Percentiles rank a stretch among this genome's conserved stretches.
These are phyloP conservation scores for Candida ovalis DNA, from an alignment of 805 yeast species.

Conservation along the genomic window DNA sequence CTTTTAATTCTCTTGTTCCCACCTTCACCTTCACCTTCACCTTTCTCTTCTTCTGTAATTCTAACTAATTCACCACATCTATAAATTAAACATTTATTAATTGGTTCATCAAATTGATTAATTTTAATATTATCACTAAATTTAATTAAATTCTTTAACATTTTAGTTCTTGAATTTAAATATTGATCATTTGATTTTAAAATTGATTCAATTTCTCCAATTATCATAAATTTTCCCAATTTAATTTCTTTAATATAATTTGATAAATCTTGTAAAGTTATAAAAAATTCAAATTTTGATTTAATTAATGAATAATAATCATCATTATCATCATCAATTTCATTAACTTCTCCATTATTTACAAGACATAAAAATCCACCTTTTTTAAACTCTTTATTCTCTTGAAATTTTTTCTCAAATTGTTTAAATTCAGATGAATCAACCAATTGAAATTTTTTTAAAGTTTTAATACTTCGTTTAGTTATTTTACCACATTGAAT, in stretches of 20 bases:
- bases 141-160: slow-evolving; percentile 2
- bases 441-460: slow-evolving; percentile 1
- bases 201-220: slow-evolving; percentile 21
- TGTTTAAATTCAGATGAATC: slow-evolving; percentile 8
- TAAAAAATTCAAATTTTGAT: slow-evolving; percentile 22
- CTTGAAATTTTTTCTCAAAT: not conserved
- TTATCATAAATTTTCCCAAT: slow-evolving; percentile 16
- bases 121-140: slow-evolving; percentile 18
- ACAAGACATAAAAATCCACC: slow-evolving; percentile 19
- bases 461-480: slow-evolving; percentile 4
- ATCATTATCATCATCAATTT: too few relatives aligned
- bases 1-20: not conserved
- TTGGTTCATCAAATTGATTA: slow-evolving; percentile 12
- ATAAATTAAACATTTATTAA: slow-evolving; percentile 15
- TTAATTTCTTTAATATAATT: slow-evolving; percentile 9
- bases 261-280: slow-evolving; percentile 19
- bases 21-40: too few relatives aligned
- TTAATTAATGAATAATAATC: not conserved
- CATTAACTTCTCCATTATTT: slow-evolving; percentile 4
- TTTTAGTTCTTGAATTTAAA: too few relatives aligned
- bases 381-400: slow-evolving; percentile 2
- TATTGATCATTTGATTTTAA: too few relatives aligned
- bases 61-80: slow-evolving; percentile 23
- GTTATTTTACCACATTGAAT: slow-evolving; percentile 23
- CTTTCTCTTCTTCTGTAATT: not conserved